Base-by-base conservation (phyloP, 805 yeast genomes). In the Komagataella populi region DNA sequence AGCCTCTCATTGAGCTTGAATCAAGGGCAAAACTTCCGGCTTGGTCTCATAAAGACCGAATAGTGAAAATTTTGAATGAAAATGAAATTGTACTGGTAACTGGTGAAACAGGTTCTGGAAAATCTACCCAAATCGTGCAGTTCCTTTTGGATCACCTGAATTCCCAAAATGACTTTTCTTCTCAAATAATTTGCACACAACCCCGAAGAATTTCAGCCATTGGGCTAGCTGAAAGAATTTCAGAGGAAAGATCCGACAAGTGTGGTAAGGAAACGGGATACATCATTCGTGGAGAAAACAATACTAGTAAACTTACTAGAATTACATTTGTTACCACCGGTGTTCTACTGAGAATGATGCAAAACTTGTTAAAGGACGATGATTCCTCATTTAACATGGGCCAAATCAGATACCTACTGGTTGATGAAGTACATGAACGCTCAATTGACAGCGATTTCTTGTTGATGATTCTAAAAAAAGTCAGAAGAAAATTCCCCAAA, bases 31-130 rank as follows among this genome's bases (percentile, higher is more conserved):
- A 65, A 6, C 67, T 91, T 36, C 98, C 99, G 0, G 98, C 98
- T 0, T 91, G 96, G 95, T 63, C 69, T 12, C 84, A 82, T 60
- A 73, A 70, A 50, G 65, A 74, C 0, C 71, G 76, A 5, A 71
- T 91, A 45, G 72, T 86, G 1, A 58, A 75, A 0, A 67, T 80
- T 3, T 78, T 91, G 3, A 70, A 72, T 24, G 54, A 70, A 0
- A 77, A 85, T 60, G 78, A 78, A 55, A 84, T 88, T 4, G 80
- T 86, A 6, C 67, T 91, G 39, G 76, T 91, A 44, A 91, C 98
- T 2, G 99, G 98, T 63, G 99, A 93, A 63, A 91, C 98, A 0
- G 98, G 98, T 58, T 90, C 97, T 1, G 98, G 98, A 57, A 91
- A 91, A 61, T 87, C 96, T 1, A 91, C 99, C 0, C 99, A 91